Base-by-base conservation (phyloP, 2,329 filamentous ascomycete species). In the Colletotrichum acutatum region DNA sequence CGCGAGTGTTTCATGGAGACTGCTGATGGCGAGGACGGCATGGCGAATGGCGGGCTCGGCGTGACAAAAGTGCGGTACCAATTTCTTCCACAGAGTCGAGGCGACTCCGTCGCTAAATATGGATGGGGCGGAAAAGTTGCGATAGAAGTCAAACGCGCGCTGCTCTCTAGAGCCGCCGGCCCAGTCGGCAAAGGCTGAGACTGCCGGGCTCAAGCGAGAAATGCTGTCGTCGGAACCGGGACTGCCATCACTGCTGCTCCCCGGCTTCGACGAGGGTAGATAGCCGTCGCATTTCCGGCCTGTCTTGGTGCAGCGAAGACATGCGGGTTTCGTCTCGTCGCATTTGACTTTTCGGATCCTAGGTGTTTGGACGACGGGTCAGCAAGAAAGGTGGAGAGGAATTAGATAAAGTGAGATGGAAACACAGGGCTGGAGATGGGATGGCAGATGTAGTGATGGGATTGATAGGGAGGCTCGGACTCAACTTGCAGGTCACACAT, bases 271-370 rank as follows among this genome's bases (percentile, higher is more conserved):
- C 37, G 77, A 74, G 63, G 78, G 74, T 11, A 80, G 76, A 69
- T 91, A 90, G 71, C 89, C 89, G 77, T 90, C 89, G 76, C 89
- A 90, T 75, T 84, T 86, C 65, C 89, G 84, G 14, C 89, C 88
- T 3, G 88, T 90, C 68, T 85, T 87, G 42, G 83, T 84, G 76
- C 89, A 90, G 69, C 87, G 85, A 46, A 84, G 79, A 75, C 89
- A 91, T 52, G 79, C 81, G 1, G 88, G 88, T 68, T 87, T 89
- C 22, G 79, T 80, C 79, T 90, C 88, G 74, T 89, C 88, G 77
- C 88, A 90, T 78, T 90, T 90, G 66, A 90, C 85, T 69, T 88
- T 87, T 63, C 88, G 86, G 37, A 88, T 84, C 79, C 87, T 89
- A 66, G 32, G 12, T 7, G 42, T 12, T n/a, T 46, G n/a, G 7